These are phyloP conservation scores for Suillus weaverae DNA, from an alignment of 768 basidiomycete species.

Conservation along the genomic window DNA sequence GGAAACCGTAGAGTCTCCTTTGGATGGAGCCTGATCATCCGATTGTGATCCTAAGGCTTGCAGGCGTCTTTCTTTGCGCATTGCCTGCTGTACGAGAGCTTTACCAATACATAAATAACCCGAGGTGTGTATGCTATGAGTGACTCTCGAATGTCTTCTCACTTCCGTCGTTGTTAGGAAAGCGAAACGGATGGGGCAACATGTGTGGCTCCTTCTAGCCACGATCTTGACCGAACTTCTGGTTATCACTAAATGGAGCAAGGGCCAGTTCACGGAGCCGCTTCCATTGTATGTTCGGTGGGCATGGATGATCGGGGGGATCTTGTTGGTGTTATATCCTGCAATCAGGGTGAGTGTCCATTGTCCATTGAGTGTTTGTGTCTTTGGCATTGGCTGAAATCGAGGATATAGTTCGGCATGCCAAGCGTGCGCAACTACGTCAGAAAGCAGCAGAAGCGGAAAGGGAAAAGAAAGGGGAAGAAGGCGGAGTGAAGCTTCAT, in stretches of 20 bases:
- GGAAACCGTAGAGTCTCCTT: conserved; percentile 48
- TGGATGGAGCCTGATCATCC: conserved; percentile 95
- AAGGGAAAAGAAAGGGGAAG: conserved; percentile 28
- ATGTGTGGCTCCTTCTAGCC: conserved; percentile 83
- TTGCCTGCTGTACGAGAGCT: conserved; percentile 83
- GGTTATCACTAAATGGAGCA: conserved; percentile 81
- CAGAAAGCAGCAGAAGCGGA: conserved; percentile 34
- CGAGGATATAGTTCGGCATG: conserved; percentile 57
- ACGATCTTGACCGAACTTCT: conserved; percentile 83
- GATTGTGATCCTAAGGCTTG: conserved; percentile 69
- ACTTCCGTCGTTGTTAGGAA: conserved; percentile 45
- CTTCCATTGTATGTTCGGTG: conserved; percentile 61
- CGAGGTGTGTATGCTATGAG: conserved; percentile 51
- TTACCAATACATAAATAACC: conserved; percentile 80
- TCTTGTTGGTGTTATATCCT: conserved; percentile 70
- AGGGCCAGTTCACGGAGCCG: conserved; percentile 65
- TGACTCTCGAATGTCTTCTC: conserved; percentile 4
- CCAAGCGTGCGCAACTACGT: conserved; percentile 58
- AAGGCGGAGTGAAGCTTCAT: conserved; percentile 25
- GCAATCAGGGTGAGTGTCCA: conserved; percentile 53
- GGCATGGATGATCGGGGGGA: conserved; percentile 63
- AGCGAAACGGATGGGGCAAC: conserved; percentile 88
- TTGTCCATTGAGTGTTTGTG: conserved; percentile 3
- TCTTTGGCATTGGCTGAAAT: conserved; percentile 13
- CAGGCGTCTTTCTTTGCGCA: conserved; percentile 81